Evolutionary conservation across 495 filamentous ascomycete genomes (phyloP).

Genomic region (Niebla homalea): DNA sequence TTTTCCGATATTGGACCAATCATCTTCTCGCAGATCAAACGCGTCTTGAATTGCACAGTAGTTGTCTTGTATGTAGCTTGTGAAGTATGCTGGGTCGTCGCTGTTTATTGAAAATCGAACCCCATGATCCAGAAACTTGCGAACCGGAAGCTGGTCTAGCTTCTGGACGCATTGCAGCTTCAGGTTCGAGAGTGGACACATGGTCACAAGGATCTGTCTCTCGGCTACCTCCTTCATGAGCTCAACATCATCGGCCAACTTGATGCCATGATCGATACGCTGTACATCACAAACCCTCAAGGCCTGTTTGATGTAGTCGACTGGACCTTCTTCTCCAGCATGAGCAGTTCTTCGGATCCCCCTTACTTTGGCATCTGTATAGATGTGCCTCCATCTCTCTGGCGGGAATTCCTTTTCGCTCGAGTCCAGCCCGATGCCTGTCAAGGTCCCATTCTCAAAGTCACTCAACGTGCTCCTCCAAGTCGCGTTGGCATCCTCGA

Average conservation of each 20-base stretch:
- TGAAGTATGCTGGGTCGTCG: slow-evolving; percentile 75
- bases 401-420: slow-evolving; percentile 53
- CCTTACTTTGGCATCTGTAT: slow-evolving; percentile 32
- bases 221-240: slow-evolving; percentile 45
- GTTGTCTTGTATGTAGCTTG: slow-evolving; percentile 61
- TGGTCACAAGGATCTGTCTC: slow-evolving; percentile 45
- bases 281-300: slow-evolving; percentile 41
- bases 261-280: slow-evolving; percentile 64
- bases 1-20: slow-evolving; percentile 52
- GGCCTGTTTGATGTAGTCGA: slow-evolving; percentile 50
- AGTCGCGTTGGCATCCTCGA: slow-evolving; percentile 32
- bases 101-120: slow-evolving; percentile 59
- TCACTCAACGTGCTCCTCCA: slow-evolving; percentile 39
- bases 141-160: slow-evolving; percentile 48
- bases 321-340: slow-evolving; percentile 63
- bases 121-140: slow-evolving; percentile 49
- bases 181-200: slow-evolving; percentile 66
- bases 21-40: slow-evolving; percentile 42
- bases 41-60: slow-evolving; percentile 66
- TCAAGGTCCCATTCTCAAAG: slow-evolving; percentile 38
- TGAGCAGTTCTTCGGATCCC: slow-evolving; percentile 53
- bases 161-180: slow-evolving; percentile 42
- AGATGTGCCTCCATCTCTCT: slow-evolving; percentile 47
- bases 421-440: slow-evolving; percentile 54
- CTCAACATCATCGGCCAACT: slow-evolving; percentile 44